Evolutionary conservation across 345 rosid genomes (phyloP).

Genomic region (Eucalyptus victrix): DNA sequence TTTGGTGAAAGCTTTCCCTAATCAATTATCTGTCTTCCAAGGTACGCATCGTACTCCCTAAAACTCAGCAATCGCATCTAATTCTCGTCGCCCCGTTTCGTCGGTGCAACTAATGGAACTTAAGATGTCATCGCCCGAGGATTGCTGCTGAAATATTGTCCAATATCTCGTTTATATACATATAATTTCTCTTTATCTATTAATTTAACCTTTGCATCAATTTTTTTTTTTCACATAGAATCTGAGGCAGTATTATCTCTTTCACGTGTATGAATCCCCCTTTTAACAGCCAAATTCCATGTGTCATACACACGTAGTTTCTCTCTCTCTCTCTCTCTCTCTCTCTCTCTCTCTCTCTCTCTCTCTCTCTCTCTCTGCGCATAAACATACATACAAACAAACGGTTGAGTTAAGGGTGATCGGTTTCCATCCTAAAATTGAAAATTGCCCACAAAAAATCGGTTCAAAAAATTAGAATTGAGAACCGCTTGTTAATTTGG

Average conservation of each 20-base stretch:
- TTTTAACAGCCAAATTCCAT: neutral
- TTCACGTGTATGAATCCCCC: accelerated
- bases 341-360: neutral
- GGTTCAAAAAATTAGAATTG: neutral
- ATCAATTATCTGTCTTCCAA: neutral
- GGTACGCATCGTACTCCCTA: neutral
- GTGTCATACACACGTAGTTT: neutral
- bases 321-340: neutral
- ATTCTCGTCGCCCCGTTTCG: neutral
- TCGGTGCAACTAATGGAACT: neutral
- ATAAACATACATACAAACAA: neutral
- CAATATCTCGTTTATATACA: neutral
- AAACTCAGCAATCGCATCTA: neutral
- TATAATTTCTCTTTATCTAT: neutral
- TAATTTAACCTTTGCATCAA: neutral
- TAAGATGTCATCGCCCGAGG: neutral
- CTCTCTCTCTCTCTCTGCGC: neutral
- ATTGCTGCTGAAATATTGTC: neutral
- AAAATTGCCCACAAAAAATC: neutral
- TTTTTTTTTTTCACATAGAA: neutral
- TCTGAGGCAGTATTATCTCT: accelerated
- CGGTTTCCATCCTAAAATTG: accelerated
- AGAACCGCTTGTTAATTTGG: accelerated
- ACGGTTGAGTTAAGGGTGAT: neutral
- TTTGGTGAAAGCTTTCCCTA: neutral